Evolutionary conservation across 1,284 basidiomycete genomes (phyloP).

Genomic region (Mrakiaceae sp.): DNA sequence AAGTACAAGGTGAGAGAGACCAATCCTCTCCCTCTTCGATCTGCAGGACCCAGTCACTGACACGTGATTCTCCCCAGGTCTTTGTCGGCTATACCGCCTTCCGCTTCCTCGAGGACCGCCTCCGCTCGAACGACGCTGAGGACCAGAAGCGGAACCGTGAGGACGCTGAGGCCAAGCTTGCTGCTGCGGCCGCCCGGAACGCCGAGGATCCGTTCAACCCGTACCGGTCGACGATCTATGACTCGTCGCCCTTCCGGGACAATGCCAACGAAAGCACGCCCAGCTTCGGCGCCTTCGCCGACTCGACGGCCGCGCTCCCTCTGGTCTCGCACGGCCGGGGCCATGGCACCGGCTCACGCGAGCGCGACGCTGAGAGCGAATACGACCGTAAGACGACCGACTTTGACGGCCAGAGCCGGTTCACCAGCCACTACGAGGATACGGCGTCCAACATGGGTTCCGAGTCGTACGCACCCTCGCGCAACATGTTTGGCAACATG

Average conservation of each 20-base stretch:
- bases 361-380: slow-evolving; percentile 40
- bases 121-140: slow-evolving; percentile 70
- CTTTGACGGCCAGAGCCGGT: slow-evolving; percentile 58
- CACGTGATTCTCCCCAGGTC: slow-evolving; percentile 43
- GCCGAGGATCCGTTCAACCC: slow-evolving; percentile 52
- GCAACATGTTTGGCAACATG: slow-evolving; percentile 84
- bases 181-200: neutral
- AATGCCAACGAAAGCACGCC: slow-evolving; percentile 31
- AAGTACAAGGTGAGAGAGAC: slow-evolving; percentile 53
- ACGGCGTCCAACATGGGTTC: slow-evolving; percentile 67
- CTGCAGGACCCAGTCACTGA: neutral
- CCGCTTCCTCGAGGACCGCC: slow-evolving; percentile 76
- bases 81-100: slow-evolving; percentile 82
- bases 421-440: slow-evolving; percentile 64
- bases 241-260: slow-evolving; percentile 34
- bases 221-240: slow-evolving; percentile 52
- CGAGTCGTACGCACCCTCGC: slow-evolving; percentile 81
- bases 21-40: neutral
- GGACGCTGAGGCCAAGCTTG: slow-evolving; percentile 16
- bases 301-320: slow-evolving; percentile 41
- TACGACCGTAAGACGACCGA: slow-evolving; percentile 68
- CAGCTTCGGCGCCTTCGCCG: slow-evolving; percentile 25
- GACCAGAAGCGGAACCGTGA: slow-evolving; percentile 64
- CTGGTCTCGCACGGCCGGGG: slow-evolving; percentile 68
- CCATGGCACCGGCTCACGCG: slow-evolving; percentile 45